A percentile compares a stretch with the other conserved stretches of the same genome.
These are phyloP conservation scores for Colletotrichum noveboracense DNA, from an alignment of 2,329 filamentous ascomycete species.

Conservation along the genomic window DNA sequence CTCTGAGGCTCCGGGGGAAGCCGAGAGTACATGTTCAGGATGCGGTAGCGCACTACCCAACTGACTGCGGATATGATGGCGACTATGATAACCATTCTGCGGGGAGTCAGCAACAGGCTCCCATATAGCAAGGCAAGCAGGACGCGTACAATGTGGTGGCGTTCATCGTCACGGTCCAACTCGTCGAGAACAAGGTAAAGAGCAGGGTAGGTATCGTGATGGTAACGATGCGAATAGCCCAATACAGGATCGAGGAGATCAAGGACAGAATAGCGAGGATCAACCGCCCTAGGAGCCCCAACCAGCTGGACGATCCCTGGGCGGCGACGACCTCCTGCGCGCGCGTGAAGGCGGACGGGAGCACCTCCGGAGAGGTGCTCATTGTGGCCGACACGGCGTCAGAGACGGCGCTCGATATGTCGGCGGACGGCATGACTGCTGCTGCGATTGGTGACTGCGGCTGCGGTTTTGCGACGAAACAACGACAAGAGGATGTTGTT, in stretches of 20 bases:
- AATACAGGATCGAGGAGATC: conserved; percentile 70
- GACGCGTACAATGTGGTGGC: conserved; percentile 84
- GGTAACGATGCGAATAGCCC: conserved; percentile 82
- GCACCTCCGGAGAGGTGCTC: conserved; percentile 32
- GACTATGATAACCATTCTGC: conserved; percentile 76
- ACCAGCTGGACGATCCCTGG: conserved; percentile 56
- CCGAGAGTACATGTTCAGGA: conserved; percentile 95
- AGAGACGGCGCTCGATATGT: conserved; percentile 41
- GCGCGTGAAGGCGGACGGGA: conserved; percentile 44
- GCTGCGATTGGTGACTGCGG: background rate
- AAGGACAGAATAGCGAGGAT: conserved; percentile 61
- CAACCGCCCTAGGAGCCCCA: conserved; percentile 60
- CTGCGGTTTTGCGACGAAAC: background rate
- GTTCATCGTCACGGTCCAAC: conserved; percentile 97
- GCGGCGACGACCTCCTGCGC: conserved; percentile 39
- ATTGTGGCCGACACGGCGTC: conserved; percentile 36
- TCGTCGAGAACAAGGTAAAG: conserved; percentile 89
- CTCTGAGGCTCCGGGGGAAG: conserved; percentile 93
- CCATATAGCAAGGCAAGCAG: too few species aligned
- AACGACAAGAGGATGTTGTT: background rate
- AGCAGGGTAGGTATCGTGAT: conserved; percentile 89
- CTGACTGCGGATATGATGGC: conserved; percentile 83
- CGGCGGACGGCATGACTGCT: conserved; percentile 45
- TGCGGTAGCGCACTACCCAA: conserved; percentile 95
- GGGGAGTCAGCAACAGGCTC: conserved; percentile 22